Conservation (phyloP, 2,329 filamentous ascomycete genomes). For the Oidium heveae region DNA sequence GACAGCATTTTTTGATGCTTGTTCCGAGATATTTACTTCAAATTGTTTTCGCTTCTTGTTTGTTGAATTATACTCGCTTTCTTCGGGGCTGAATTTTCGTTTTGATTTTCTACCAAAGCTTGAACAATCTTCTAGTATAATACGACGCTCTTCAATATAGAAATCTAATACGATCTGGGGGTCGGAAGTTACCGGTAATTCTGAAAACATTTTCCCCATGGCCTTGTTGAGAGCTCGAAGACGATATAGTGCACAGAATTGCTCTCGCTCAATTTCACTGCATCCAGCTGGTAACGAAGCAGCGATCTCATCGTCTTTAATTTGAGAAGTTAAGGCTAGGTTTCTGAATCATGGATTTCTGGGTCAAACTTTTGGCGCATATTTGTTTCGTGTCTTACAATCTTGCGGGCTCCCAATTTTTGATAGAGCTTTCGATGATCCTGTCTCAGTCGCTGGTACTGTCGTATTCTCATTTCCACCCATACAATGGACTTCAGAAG, state of each 20-base stretch:
- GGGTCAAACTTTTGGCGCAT: not conserved
- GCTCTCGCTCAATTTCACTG: slow-evolving; percentile 5
- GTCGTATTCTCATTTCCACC: too few species aligned
- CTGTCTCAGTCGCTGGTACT: not conserved
- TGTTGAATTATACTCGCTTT: slow-evolving; percentile 6
- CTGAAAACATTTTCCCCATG: slow-evolving; percentile 7
- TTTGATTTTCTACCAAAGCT: slow-evolving; percentile 3
- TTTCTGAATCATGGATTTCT: not conserved
- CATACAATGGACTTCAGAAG: too few species aligned
- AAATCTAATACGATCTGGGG: slow-evolving; percentile 2
- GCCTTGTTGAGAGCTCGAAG: slow-evolving; percentile 11
- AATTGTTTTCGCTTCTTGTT: slow-evolving; percentile 9
- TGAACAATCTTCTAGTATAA: slow-evolving; percentile 3
- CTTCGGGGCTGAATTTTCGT: slow-evolving; percentile 4
- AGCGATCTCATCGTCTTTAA: slow-evolving; percentile 7
- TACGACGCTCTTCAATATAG: slow-evolving; percentile 4
- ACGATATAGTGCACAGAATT: slow-evolving; percentile 11
- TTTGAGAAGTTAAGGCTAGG: not conserved
- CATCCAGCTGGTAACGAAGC: slow-evolving; percentile 6
- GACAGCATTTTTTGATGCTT: not conserved
- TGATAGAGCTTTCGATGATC: not conserved
- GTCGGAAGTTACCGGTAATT: slow-evolving; percentile 2
- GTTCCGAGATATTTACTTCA: not conserved
- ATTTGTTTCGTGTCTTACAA: not conserved
- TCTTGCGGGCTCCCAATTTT: not conserved